These are phyloP conservation scores for Tetrapisispora nanseiensis DNA, from an alignment of 805 yeast species.

Conservation along the genomic window DNA sequence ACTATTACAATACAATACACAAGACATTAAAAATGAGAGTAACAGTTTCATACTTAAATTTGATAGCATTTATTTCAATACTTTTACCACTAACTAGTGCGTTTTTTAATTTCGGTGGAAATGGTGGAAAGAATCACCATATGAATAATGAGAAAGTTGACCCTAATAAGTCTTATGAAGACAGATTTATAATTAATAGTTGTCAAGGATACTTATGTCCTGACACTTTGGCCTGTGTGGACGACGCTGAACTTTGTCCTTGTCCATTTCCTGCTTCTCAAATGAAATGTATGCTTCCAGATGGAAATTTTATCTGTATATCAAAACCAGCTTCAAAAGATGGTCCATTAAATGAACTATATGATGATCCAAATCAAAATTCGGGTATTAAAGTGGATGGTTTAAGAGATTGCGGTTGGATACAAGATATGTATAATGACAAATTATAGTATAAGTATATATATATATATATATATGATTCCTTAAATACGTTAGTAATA, in stretches of 20 bases:
- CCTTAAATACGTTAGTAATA: no score
- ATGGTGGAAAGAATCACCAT: conserved; percentile 33
- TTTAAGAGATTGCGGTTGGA: conserved; percentile 81
- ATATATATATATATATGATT: background rate
- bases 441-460: conserved; percentile 24
- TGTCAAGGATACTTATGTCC: conserved; percentile 73
- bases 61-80: background rate
- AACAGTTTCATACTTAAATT: no score
- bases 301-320: conserved; percentile 61
- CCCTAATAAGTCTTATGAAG: conserved; percentile 22
- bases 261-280: conserved; percentile 86
- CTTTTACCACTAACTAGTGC: conserved; percentile 1
- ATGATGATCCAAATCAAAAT: conserved; percentile 40
- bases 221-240: conserved; percentile 73
- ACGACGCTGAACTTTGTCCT: conserved; percentile 63
- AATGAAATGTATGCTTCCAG: conserved; percentile 67
- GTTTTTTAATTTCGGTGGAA: conserved; percentile 37
- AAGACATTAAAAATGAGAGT: background rate
- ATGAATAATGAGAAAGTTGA: conserved; percentile 31
- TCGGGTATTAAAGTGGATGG: conserved; percentile 38
- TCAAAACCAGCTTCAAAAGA: conserved; percentile 61
- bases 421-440: conserved; percentile 30
- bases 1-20: no score
- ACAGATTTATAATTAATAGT: conserved; percentile 29
- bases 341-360: conserved; percentile 25